A percentile compares a stretch with the other conserved stretches of the same genome.
phyloP scores from a whole-genome alignment of 306 rosid genomes.

The Dalbergia cochinchinensis region DNA sequence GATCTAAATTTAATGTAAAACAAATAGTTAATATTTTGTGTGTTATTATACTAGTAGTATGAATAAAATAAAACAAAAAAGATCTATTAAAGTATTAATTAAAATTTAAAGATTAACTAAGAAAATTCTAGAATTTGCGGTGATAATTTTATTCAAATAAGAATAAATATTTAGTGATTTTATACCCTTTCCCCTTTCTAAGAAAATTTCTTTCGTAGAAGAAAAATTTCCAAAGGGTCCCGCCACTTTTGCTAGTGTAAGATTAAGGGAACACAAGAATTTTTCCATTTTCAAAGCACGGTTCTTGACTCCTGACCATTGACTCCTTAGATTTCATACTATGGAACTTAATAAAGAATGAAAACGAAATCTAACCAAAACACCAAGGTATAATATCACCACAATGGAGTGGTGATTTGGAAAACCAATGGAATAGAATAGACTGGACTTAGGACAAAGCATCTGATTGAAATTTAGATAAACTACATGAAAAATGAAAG shows the following conservation, averaged over 20 bases:
- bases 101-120: no score
- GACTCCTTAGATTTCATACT: not conserved
- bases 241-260: no score
- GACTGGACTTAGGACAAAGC: not conserved
- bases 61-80: no score
- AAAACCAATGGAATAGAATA: not conserved
- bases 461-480: not conserved
- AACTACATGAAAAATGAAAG: not conserved
- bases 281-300: not conserved
- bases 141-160: no score
- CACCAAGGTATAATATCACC: not conserved
- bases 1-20: no score
- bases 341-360: not conserved
- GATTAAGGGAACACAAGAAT: no score
- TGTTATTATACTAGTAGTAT: no score
- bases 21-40: no score
- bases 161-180: no score
- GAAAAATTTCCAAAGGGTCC: not conserved
- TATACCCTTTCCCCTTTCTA: not conserved
- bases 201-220: not conserved
- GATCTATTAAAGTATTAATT: no score
- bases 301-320: slow-evolving; percentile 12
- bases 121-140: no score
- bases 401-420: not conserved
- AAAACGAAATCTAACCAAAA: not conserved